phyloP scores from a whole-genome alignment of 331 rosid species.

The Quercus phellos region DNA sequence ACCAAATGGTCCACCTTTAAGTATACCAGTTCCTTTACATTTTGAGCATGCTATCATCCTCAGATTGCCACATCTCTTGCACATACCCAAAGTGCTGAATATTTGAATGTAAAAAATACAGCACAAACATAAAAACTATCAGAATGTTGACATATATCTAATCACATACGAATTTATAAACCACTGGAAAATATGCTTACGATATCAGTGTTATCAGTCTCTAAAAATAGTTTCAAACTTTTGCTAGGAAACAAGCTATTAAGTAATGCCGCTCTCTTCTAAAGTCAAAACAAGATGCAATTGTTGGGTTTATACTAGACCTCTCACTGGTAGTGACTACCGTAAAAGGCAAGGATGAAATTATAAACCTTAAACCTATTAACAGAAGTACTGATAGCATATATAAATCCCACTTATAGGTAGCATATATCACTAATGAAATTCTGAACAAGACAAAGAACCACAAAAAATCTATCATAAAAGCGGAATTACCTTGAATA shows the following conservation, averaged over 20 bases:
- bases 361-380: background rate
- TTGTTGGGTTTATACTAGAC: background rate
- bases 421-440: background rate
- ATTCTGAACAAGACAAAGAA: background rate
- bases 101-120: background rate
- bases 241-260: background rate
- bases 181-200: background rate
- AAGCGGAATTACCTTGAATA: background rate
- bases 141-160: background rate
- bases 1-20: constrained; percentile 52
- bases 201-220: background rate
- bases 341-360: background rate
- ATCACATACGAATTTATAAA: background rate
- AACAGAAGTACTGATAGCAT: no score
- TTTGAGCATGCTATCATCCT: constrained; percentile 69
- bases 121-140: background rate
- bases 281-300: background rate
- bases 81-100: constrained; percentile 76
- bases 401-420: background rate
- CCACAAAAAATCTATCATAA: background rate
- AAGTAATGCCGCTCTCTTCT: background rate
- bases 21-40: constrained; percentile 69
- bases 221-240: background rate
- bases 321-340: background rate
- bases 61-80: constrained; percentile 82